Percentiles rank a stretch among this genome's conserved stretches.
Conservation (phyloP, 768 basidiomycete genomes). For the Dioszegia aurantiaca region DNA sequence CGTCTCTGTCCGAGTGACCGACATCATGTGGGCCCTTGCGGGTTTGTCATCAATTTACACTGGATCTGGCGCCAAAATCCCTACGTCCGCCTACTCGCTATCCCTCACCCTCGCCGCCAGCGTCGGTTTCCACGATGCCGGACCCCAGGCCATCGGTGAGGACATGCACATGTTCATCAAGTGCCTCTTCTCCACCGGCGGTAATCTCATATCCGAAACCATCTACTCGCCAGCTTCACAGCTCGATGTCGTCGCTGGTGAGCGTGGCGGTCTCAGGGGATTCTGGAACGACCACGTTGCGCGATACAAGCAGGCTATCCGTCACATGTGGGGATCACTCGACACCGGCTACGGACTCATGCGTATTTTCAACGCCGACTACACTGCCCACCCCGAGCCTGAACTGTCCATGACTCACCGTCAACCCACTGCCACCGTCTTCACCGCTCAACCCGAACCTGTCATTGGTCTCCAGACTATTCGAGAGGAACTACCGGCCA, state of each 20-base stretch:
- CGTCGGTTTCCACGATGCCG: constrained; percentile 47
- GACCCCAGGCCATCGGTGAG: constrained; percentile 45
- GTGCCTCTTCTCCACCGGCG: constrained; percentile 42
- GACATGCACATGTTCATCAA: constrained; percentile 51
- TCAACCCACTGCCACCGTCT: constrained; percentile 21
- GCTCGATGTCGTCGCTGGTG: constrained; percentile 40
- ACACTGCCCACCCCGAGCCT: constrained; percentile 23
- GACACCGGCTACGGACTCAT: constrained; percentile 40
- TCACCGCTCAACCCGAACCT: constrained; percentile 18
- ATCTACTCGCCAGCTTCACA: constrained; percentile 48
- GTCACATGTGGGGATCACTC: constrained; percentile 38
- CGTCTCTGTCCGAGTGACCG: constrained; percentile 35
- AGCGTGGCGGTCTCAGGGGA: constrained; percentile 27
- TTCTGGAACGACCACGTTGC: constrained; percentile 38
- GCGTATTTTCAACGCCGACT: constrained; percentile 33
- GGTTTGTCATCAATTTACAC: constrained; percentile 42
- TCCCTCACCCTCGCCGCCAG: constrained; percentile 34
- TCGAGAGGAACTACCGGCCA: constrained; percentile 24
- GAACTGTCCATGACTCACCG: constrained; percentile 15
- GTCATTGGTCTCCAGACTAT: constrained; percentile 21
- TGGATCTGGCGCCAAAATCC: constrained; percentile 41
- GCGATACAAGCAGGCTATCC: constrained; percentile 45
- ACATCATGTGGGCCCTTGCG: constrained; percentile 39
- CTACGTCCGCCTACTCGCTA: constrained; percentile 45
- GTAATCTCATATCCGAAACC: constrained; percentile 42